phyloP scores from a whole-genome alignment of 1,284 basidiomycete genomes.

The Cutaneotrichosporon mucoides region DNA sequence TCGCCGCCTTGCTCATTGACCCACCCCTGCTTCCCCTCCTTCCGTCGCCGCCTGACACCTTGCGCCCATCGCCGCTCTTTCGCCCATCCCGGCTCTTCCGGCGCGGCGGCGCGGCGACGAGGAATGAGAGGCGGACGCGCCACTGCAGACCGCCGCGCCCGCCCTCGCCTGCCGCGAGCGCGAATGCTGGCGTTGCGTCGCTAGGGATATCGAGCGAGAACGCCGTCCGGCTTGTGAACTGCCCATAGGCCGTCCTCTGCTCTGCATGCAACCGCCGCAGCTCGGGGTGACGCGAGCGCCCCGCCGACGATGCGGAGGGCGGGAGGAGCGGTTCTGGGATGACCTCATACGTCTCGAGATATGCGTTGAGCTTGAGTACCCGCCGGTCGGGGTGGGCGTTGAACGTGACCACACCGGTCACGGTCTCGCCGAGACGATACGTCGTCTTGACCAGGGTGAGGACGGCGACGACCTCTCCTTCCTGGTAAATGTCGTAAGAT shows the following conservation, averaged over 20 bases:
- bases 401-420: slow-evolving; percentile 78
- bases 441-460: slow-evolving; percentile 86
- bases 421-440: slow-evolving; percentile 83
- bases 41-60: slow-evolving; percentile 14
- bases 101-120: slow-evolving; percentile 62
- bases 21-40: slow-evolving; percentile 51
- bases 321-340: slow-evolving; percentile 58
- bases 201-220: slow-evolving; percentile 85
- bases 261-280: slow-evolving; percentile 67
- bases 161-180: slow-evolving; percentile 51
- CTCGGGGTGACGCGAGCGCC: slow-evolving; percentile 26
- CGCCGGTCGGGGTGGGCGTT: slow-evolving; percentile 55
- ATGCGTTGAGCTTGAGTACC: slow-evolving; percentile 64
- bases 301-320: slow-evolving; percentile 48
- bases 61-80: background rate
- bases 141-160: slow-evolving; percentile 69
- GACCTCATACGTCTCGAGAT: slow-evolving; percentile 77
- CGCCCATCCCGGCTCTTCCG: slow-evolving; percentile 35
- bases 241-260: slow-evolving; percentile 67
- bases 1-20: too few species aligned
- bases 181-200: slow-evolving; percentile 78
- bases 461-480: slow-evolving; percentile 77
- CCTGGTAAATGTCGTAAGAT: slow-evolving; percentile 88
- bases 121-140: slow-evolving; percentile 73
- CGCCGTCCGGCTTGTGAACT: slow-evolving; percentile 66